Evolutionary conservation across 805 yeast genomes (phyloP).

Genomic region (Starmerella powellii): DNA sequence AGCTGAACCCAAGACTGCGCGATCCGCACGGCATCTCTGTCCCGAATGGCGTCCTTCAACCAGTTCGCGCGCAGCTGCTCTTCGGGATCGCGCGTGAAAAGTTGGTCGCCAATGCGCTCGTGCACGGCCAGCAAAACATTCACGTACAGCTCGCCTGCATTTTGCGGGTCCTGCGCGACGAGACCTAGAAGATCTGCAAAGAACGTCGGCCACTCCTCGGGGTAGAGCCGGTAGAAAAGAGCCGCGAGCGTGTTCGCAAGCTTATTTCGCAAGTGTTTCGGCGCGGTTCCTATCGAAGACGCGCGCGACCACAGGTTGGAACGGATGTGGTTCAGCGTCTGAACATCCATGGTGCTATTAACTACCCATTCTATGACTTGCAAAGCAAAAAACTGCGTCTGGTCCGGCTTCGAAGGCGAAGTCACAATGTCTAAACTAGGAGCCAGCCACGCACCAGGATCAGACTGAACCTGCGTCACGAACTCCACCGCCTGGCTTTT

Average conservation of each 20-base stretch:
- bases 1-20: conserved; percentile 25
- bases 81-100: conserved; percentile 53
- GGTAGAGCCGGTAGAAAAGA: conserved; percentile 40
- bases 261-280: conserved; percentile 43
- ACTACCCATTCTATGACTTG: conserved; percentile 46
- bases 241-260: conserved; percentile 44
- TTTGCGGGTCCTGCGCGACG: conserved; percentile 27
- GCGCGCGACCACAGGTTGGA: conserved; percentile 39
- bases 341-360: conserved; percentile 35
- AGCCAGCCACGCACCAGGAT: conserved; percentile 37
- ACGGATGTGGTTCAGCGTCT: conserved; percentile 38
- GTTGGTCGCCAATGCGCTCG: conserved; percentile 85
- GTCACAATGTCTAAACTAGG: conserved; percentile 34
- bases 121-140: conserved; percentile 68
- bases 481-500: conserved; percentile 42
- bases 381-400: conserved; percentile 51
- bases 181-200: conserved; percentile 38
- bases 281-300: conserved; percentile 24
- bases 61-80: conserved; percentile 51
- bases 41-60: conserved; percentile 73
- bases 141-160: conserved; percentile 57
- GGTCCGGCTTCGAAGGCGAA: conserved; percentile 34
- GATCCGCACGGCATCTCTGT: conserved; percentile 45
- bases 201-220: conserved; percentile 39
- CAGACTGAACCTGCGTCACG: conserved; percentile 34